A percentile compares a stretch with the other conserved stretches of the same genome.
Conservation (phyloP, 345 rosid species). For the Citrus glauca region DNA sequence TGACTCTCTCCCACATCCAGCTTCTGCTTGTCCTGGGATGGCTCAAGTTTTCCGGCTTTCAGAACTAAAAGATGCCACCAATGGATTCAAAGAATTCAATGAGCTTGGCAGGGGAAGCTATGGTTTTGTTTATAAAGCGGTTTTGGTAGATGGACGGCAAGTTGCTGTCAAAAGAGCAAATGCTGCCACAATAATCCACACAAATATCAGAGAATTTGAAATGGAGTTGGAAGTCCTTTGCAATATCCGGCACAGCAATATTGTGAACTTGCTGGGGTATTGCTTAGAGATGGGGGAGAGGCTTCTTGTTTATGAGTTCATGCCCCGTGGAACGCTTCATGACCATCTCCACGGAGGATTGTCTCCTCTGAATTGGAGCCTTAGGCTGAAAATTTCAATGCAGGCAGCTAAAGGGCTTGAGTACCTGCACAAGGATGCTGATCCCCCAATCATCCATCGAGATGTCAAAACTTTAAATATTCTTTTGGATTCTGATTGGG, state of each 20-base stretch:
- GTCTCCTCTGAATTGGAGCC: conserved; percentile 70
- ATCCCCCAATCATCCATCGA: conserved; percentile 60
- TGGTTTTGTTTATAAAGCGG: conserved; percentile 87
- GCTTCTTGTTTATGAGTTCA: conserved; percentile 80
- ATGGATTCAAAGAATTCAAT: conserved; percentile 92
- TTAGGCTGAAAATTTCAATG: conserved; percentile 58
- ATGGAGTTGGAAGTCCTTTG: conserved; percentile 73
- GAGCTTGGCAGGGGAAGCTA: conserved; percentile 90
- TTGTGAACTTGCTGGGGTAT: conserved; percentile 84
- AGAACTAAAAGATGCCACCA: conserved; percentile 87
- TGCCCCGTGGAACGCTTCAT: conserved; percentile 89
- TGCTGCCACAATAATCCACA: conserved; percentile 91
- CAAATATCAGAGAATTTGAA: conserved; percentile 74
- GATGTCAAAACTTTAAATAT: conserved; percentile 75
- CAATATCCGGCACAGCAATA: conserved; percentile 66
- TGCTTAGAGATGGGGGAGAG: conserved; percentile 88
- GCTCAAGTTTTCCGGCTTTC: conserved; percentile 83
- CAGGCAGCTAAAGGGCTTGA: conserved; percentile 85
- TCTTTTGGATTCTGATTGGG: conserved; percentile 84
- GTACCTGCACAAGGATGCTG: conserved; percentile 74
- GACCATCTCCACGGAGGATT: conserved; percentile 78
- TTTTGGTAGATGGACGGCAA: conserved; percentile 71
- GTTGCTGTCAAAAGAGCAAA: conserved; percentile 93
- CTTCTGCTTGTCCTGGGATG: conserved; percentile 46
- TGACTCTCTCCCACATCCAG: conserved; percentile 32